Evolutionary conservation across 1,284 basidiomycete genomes (phyloP), one percentile per base, ranked within the genome.

Genomic region (Fereydounia khargensis): DNA sequence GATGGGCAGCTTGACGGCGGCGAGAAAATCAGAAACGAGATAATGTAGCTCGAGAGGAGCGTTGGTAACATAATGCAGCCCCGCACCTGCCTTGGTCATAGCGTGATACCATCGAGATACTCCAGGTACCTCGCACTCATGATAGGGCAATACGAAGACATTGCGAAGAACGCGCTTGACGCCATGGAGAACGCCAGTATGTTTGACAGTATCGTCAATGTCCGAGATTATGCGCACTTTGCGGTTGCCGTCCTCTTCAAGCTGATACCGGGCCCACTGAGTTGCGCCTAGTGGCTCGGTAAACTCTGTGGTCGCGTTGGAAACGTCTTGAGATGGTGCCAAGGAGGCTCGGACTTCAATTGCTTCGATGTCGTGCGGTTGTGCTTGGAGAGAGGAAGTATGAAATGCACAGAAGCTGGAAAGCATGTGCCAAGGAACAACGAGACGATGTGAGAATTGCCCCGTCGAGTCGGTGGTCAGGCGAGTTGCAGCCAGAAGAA

Each of bases 191-290:
- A 78, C 74, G 23, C 76, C 69, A 1, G 77, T 77, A 37, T 71
- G 63, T 39, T 94, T 96, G 55, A 95, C 82, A 0, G 92, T 97
- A 74, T 97, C 92, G 74, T 97, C 92, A 34, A 97, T 86, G 70
- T 97, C 92, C 1, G 89, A 92, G 24, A 96, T 86, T 42, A 95
- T 11, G 90, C 69, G 41, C 11, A 65, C 53, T 23, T 46, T 31
- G 13, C 59, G 51, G 2, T 34, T 5, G 25, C 42, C 47, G 24
- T 64, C 64, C 18, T 59, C 51, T 19, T 53, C 45, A 14, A 68
- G 35, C 25, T 48, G 33, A 17, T 38, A 46, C 18, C 52, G 57
- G 30, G 45, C 41, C 57, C 57, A 61, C 2, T 42, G 35, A 17
- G 48, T 27, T 8, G 25, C 14, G 25, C 8, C 25, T 27, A 14